phyloP scores from a whole-genome alignment of 352 stramenopile species.

The Globisporangium orthogonon region DNA sequence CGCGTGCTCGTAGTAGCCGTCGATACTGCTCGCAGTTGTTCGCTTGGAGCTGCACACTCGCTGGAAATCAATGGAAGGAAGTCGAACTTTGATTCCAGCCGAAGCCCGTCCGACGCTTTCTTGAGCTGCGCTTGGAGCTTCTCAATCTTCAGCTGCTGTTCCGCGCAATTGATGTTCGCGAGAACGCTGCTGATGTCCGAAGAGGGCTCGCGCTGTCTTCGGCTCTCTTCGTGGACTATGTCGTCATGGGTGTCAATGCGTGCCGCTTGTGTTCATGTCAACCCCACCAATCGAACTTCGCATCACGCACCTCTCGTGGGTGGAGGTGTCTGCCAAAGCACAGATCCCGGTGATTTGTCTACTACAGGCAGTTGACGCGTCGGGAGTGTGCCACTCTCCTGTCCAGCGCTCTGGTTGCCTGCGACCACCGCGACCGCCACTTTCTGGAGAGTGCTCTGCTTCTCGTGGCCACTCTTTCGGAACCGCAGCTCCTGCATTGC shows the following conservation, averaged over 20 bases:
- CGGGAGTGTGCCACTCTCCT: background rate
- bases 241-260: background rate
- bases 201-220: background rate
- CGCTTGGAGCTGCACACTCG: too few relatives aligned
- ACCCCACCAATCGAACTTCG: background rate
- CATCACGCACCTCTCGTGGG: background rate
- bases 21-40: too few relatives aligned
- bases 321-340: background rate
- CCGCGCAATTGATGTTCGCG: constrained; percentile 11
- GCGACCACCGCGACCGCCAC: constrained; percentile 2
- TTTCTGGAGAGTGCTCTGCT: constrained; percentile 22
- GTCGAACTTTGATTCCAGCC: constrained; percentile 22
- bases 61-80: constrained; percentile 5
- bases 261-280: background rate
- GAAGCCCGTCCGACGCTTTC: constrained; percentile 19
- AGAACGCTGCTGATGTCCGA: constrained; percentile 13
- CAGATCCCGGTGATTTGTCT: background rate
- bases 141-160: constrained; percentile 34
- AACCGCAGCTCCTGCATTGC: constrained; percentile 23
- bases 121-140: constrained; percentile 25
- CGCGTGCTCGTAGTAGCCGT: too few relatives aligned
- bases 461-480: constrained; percentile 13
- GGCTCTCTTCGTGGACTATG: background rate
- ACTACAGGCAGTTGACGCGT: background rate
- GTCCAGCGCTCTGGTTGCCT: background rate